Conservation (phyloP, 73 alveolate genomes). For the Paramecium octaurelia region DNA sequence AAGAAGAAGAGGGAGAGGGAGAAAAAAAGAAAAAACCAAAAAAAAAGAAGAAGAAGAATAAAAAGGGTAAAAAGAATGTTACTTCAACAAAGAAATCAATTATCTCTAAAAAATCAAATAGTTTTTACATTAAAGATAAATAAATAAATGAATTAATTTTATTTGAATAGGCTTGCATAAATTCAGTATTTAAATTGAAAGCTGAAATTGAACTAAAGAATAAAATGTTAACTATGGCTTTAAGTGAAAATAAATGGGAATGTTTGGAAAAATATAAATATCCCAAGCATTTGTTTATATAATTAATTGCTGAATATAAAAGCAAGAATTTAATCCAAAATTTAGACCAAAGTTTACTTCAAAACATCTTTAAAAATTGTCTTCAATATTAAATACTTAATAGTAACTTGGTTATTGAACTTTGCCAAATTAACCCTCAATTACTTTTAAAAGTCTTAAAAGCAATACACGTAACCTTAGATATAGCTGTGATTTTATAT, state of each 20-base stretch:
- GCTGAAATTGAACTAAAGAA: background rate
- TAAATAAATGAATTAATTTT: background rate
- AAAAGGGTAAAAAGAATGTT: background rate
- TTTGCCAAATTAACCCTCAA: background rate
- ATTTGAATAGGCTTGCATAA: background rate
- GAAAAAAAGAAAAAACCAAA: background rate
- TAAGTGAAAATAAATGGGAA: background rate
- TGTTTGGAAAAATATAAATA: background rate
- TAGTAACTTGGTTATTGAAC: background rate
- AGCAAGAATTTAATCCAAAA: background rate
- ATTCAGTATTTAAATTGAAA: background rate
- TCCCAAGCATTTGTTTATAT: background rate
- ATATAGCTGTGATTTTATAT: background rate
- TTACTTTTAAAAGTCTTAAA: background rate
- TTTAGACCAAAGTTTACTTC: background rate
- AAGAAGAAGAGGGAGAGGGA: background rate
- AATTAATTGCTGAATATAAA: background rate
- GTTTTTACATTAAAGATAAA: background rate
- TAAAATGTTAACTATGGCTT: background rate
- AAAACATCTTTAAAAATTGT: background rate
- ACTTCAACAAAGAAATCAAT: background rate
- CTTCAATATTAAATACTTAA: background rate
- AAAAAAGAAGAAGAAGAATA: background rate
- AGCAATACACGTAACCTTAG: background rate
- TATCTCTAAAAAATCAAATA: background rate